Conservation (phyloP, 2,329 filamentous ascomycete species). For the Remersonia thermophila region DNA sequence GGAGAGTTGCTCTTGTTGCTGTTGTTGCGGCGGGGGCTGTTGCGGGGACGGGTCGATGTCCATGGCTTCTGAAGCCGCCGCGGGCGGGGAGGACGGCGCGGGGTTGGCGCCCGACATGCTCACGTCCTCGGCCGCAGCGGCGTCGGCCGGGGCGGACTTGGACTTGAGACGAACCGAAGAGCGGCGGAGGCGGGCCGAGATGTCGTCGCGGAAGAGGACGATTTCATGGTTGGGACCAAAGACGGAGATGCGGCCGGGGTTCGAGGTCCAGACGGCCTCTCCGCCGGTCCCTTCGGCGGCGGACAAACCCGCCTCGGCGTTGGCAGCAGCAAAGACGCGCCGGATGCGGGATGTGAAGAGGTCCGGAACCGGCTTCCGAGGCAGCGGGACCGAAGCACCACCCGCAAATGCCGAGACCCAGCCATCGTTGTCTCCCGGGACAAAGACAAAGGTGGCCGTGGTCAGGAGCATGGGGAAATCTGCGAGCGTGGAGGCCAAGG, state of each 20-base stretch:
- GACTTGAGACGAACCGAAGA: slow-evolving; percentile 59
- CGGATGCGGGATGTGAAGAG: slow-evolving; percentile 82
- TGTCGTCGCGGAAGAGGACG: slow-evolving; percentile 75
- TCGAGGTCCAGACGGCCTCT: slow-evolving; percentile 77
- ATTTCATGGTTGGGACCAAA: slow-evolving; percentile 86
- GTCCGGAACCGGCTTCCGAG: slow-evolving; percentile 63
- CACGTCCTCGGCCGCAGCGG: slow-evolving; percentile 20
- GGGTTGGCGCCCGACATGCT: slow-evolving; percentile 23
- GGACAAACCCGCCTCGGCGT: slow-evolving; percentile 49
- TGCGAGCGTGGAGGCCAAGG: slow-evolving; percentile 65
- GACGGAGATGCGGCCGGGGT: slow-evolving; percentile 68
- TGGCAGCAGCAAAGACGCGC: slow-evolving; percentile 66
- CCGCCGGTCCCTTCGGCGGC: slow-evolving; percentile 40
- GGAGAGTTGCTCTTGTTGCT: slow-evolving; percentile 14
- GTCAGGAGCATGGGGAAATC: slow-evolving; percentile 76
- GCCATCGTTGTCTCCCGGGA: slow-evolving; percentile 94
- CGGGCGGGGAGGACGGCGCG: slow-evolving; percentile 11
- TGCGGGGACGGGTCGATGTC: slow-evolving; percentile 26
- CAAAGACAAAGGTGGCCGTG: slow-evolving; percentile 75
- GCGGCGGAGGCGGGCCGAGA: slow-evolving; percentile 65
- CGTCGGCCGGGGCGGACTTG: slow-evolving; percentile 23
- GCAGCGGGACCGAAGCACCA: slow-evolving; percentile 58
- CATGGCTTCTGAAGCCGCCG: slow-evolving; percentile 26
- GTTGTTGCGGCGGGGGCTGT: neutral
- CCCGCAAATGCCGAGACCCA: slow-evolving; percentile 81